phyloP scores from a whole-genome alignment of 2,329 filamentous ascomycete species.

The Talaromyces sp. region DNA sequence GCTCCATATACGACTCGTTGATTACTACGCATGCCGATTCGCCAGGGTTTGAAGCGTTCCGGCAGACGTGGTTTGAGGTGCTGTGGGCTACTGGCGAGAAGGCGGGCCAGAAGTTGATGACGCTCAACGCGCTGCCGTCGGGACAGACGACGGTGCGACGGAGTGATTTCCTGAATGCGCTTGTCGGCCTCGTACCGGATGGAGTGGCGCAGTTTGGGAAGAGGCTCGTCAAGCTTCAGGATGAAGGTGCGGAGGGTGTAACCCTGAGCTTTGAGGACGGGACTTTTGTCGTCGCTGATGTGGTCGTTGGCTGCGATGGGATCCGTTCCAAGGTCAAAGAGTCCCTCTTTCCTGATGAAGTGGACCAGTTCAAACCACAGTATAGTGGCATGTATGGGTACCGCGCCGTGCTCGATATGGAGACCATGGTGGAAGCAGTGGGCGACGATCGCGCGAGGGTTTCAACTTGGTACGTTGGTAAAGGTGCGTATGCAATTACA shows the following conservation, averaged over 20 bases:
- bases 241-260: slow-evolving; percentile 21
- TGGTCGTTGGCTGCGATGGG: slow-evolving; percentile 38
- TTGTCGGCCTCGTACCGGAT: slow-evolving; percentile 30
- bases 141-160: slow-evolving; percentile 34
- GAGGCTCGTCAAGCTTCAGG: slow-evolving; percentile 23
- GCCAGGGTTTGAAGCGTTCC: slow-evolving; percentile 27
- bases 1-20: slow-evolving; percentile 29
- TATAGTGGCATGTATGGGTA: slow-evolving; percentile 37
- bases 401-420: slow-evolving; percentile 35
- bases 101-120: slow-evolving; percentile 27
- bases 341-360: slow-evolving; percentile 25
- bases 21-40: slow-evolving; percentile 33
- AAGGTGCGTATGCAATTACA: slow-evolving; percentile 31
- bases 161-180: slow-evolving; percentile 33
- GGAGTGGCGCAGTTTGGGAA: slow-evolving; percentile 35
- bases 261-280: slow-evolving; percentile 33
- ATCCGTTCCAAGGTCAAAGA: slow-evolving; percentile 32
- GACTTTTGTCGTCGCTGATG: slow-evolving; percentile 26
- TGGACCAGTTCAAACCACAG: slow-evolving; percentile 20
- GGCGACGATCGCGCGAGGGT: slow-evolving; percentile 31
- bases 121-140: slow-evolving; percentile 29
- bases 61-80: slow-evolving; percentile 34
- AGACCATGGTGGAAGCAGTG: slow-evolving; percentile 31
- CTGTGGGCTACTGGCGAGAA: slow-evolving; percentile 27
- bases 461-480: slow-evolving; percentile 31